phyloP scores from a whole-genome alignment of 2,329 filamentous ascomycete species.

The Capronia coronata region DNA sequence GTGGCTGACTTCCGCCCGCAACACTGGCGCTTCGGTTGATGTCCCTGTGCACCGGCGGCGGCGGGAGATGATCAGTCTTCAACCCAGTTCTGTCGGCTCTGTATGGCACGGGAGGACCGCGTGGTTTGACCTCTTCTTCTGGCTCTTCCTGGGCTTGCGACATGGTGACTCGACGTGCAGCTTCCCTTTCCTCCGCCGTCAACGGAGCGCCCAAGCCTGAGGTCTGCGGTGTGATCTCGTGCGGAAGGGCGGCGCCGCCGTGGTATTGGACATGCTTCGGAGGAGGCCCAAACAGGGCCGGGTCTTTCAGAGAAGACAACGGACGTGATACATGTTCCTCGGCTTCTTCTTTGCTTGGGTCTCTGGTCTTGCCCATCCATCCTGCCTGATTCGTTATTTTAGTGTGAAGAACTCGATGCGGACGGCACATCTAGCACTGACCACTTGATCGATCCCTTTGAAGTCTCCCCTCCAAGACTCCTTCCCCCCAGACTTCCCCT shows the following conservation, averaged over 20 bases:
- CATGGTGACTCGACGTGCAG: conserved; percentile 32
- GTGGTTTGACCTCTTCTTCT: conserved; percentile 36
- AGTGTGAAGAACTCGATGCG: background rate
- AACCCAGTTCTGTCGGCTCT: conserved; percentile 64
- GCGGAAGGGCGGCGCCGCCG: conserved; percentile 40
- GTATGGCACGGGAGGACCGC: conserved; percentile 58
- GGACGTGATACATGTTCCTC: conserved; percentile 54
- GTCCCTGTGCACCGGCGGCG: conserved; percentile 55
- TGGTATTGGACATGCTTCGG: conserved; percentile 58
- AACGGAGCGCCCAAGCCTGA: conserved; percentile 42
- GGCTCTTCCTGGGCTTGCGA: conserved; percentile 25
- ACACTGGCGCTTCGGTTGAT: conserved; percentile 27
- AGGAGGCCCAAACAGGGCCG: conserved; percentile 69
- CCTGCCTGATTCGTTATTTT: conserved; percentile 42
- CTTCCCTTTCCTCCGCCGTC: conserved; percentile 34
- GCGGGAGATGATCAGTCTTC: conserved; percentile 61
- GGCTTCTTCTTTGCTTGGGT: conserved; percentile 34
- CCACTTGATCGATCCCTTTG: conserved; percentile 53
- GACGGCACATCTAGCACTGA: conserved; percentile 31
- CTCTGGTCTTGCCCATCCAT: conserved; percentile 53
- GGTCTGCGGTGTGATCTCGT: conserved; percentile 41
- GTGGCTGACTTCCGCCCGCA: conserved; percentile 24
- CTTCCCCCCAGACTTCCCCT: conserved; percentile 46
- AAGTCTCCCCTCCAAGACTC: conserved; percentile 52
- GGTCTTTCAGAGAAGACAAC: conserved; percentile 66